These are phyloP conservation scores for Teratosphaeria zuluensis DNA, from an alignment of 2,329 filamentous ascomycete species.

Conservation along the genomic window DNA sequence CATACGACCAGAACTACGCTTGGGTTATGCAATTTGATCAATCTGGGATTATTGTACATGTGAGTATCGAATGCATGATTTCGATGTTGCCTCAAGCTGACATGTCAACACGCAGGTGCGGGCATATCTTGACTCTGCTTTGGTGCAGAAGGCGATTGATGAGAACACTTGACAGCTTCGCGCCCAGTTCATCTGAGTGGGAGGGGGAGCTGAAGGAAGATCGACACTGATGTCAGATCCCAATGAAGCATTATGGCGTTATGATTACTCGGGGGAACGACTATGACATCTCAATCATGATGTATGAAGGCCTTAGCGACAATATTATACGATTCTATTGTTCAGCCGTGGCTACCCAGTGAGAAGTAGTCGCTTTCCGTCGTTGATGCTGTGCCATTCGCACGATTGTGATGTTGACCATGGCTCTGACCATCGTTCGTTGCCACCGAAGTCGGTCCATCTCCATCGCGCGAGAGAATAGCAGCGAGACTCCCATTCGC, in stretches of 20 bases:
- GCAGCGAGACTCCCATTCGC: neutral
- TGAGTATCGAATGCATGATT: neutral
- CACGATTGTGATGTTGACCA: neutral
- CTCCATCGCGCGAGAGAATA: neutral
- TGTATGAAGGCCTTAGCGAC: neutral
- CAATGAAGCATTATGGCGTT: neutral
- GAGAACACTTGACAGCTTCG: conserved; percentile 6
- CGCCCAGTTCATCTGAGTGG: neutral
- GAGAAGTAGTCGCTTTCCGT: neutral
- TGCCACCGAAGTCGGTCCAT: neutral
- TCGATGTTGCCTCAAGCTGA: neutral
- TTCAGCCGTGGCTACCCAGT: neutral
- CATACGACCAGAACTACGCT: conserved; percentile 19
- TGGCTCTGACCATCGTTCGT: neutral
- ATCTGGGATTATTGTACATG: conserved; percentile 18
- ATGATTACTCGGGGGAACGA: neutral
- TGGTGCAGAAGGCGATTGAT: conserved; percentile 18
- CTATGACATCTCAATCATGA: neutral
- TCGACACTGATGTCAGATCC: neutral
- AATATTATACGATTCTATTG: neutral
- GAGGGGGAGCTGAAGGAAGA: neutral
- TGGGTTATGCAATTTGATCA: conserved; percentile 21
- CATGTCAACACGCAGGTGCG: conserved; percentile 5
- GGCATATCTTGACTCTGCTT: conserved; percentile 18
- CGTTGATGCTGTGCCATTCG: neutral